A percentile compares a stretch with the other conserved stretches of the same genome.
Evolutionary conservation across 139 green algal species (phyloP).

Genomic region (Zygnema circumcarinatum): DNA sequence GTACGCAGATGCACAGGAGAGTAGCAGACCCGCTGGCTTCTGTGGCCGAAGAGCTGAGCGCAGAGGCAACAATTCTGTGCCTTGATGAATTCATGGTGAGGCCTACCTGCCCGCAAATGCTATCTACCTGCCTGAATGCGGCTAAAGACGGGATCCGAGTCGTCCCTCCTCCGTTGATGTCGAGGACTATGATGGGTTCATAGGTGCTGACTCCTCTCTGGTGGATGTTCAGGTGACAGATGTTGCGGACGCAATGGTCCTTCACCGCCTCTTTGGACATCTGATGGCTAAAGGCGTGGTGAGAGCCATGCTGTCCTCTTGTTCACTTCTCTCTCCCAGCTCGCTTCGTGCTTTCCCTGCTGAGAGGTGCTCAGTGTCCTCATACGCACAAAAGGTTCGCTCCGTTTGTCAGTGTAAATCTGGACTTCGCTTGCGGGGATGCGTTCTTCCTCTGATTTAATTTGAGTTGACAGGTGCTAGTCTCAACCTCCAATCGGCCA

Average conservation of each 20-base stretch:
- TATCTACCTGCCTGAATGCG: not conserved
- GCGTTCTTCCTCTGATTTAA: too few relatives aligned
- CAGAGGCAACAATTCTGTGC: slow-evolving; percentile 76
- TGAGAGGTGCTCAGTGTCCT: too few relatives aligned
- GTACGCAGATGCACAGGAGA: slow-evolving; percentile 49
- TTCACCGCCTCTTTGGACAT: slow-evolving; percentile 56
- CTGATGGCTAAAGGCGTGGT: slow-evolving; percentile 45
- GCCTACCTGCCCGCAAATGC: not conserved
- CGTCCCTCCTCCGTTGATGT: too few relatives aligned
- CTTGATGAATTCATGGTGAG: slow-evolving; percentile 94
- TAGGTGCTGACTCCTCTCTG: too few relatives aligned
- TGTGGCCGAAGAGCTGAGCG: slow-evolving; percentile 76
- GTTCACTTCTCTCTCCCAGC: not conserved
- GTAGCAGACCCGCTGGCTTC: slow-evolving; percentile 73
- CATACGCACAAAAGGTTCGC: too few relatives aligned
- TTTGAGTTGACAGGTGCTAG: slow-evolving; percentile 67
- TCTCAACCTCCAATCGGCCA: slow-evolving; percentile 85
- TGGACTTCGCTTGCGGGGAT: too few relatives aligned
- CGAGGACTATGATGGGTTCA: too few relatives aligned
- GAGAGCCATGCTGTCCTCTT: not conserved
- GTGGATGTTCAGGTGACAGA: slow-evolving; percentile 75
- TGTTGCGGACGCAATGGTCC: slow-evolving; percentile 82
- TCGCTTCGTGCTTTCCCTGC: not conserved
- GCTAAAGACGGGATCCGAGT: not conserved
- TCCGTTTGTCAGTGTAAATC: too few relatives aligned